Base-by-base conservation (phyloP, 2,329 filamentous ascomycete species). In the Pyrenophora graminea region DNA sequence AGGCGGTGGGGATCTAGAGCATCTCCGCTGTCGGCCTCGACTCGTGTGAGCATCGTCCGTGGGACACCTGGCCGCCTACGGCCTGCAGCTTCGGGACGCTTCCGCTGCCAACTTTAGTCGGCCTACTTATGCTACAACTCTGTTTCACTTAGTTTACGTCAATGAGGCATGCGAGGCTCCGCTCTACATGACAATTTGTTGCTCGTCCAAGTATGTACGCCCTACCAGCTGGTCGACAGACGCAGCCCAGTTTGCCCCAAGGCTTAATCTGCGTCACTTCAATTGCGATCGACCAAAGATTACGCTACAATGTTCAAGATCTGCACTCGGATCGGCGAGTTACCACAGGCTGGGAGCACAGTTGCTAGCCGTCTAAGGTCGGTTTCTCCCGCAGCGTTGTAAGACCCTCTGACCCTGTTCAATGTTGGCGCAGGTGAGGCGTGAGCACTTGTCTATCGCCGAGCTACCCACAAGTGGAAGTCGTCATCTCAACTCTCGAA, bases 221-320 rank as follows among this genome's bases (percentile, higher is more conserved):
- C 17, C 25, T n/a, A 23, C 39, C 19, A 39, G 45, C 30, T 52
- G 49, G 39, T 38, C 44, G 44, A 43, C 27, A 18, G 38, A 38
- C 23, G 31, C 21, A 32, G 25, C 17, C 33, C 17, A 48, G 19
- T 34, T 23, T 42, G 23, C 36, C 33, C 39, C 39, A 40, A 37
- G 13, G 39, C 15, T 37, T 27, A 30, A 44, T 39, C 42, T 41
- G 49, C 45, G 45, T 53, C 31, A 36, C 40, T 40, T 37, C 45
- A 51, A 69, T 69, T 67, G 53, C 47, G 65, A 69, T 69, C 62
- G 56, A 61, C 65, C 6, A 33, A 12, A 8, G 21, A 48, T 36
- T 37, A 45, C 51, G 53, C 46, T 43, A 58, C 21, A 58, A 25
- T 49, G 54, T 52, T 57, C 59, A 65, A 62, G 56, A 69, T 64